phyloP scores from a whole-genome alignment of 1,284 basidiomycete species.

The Heterobasidion irregulare region DNA sequence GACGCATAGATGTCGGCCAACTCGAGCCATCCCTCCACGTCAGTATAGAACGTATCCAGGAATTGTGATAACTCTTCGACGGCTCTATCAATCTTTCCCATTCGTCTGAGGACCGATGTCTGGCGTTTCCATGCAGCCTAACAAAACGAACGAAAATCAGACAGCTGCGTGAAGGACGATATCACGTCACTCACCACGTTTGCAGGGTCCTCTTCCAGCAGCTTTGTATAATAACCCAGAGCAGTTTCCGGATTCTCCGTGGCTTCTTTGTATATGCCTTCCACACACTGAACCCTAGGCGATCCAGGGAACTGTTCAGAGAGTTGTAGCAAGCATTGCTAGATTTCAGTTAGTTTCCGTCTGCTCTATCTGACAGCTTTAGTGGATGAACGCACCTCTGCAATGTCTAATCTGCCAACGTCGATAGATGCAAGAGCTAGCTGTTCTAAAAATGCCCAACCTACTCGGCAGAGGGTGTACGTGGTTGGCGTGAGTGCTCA shows the following conservation, averaged over 20 bases:
- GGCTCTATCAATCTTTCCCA: constrained; percentile 56
- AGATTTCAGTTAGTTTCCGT: background rate
- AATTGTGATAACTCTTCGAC: constrained; percentile 73
- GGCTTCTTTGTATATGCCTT: constrained; percentile 82
- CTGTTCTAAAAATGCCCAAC: constrained; percentile 85
- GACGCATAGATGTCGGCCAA: constrained; percentile 85
- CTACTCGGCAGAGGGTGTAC: constrained; percentile 29
- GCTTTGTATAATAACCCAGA: constrained; percentile 60
- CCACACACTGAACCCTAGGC: constrained; percentile 76
- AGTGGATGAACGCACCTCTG: constrained; percentile 54
- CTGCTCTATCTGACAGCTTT: too few relatives aligned
- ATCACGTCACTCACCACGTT: constrained; percentile 59
- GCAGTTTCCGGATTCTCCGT: constrained; percentile 54
- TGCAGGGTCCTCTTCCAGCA: constrained; percentile 64
- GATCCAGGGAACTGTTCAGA: constrained; percentile 72
- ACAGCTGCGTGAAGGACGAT: background rate
- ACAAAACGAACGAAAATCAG: background rate
- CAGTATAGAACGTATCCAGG: constrained; percentile 90
- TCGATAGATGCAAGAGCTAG: constrained; percentile 84
- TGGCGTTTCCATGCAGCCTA: constrained; percentile 82
- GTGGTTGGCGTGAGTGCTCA: background rate
- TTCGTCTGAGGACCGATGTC: constrained; percentile 60
- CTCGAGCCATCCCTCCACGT: constrained; percentile 89
- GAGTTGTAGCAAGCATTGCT: constrained; percentile 67
- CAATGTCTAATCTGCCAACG: constrained; percentile 69